Percentiles rank a stretch among this genome's conserved stretches.
Evolutionary conservation across 352 stramenopile species (phyloP).

Genomic region (Phytophthora pini): DNA sequence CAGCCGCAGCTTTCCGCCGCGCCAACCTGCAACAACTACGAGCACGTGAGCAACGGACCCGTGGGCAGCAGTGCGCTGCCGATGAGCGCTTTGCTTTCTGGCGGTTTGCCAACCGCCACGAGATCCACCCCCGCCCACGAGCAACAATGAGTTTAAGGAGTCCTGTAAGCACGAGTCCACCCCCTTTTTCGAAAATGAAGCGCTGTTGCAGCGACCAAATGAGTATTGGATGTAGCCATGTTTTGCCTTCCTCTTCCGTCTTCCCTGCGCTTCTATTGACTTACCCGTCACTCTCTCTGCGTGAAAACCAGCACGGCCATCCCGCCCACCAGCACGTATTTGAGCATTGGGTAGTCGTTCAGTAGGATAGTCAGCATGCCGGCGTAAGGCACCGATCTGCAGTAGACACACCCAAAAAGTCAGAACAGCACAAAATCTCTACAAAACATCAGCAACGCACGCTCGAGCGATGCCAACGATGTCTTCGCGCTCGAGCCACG

Average conservation of each 20-base stretch:
- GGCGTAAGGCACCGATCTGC: slow-evolving; percentile 95
- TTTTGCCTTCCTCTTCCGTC: background rate
- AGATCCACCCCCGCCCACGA: slow-evolving; percentile 12
- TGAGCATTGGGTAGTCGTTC: slow-evolving; percentile 99
- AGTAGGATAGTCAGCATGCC: slow-evolving; percentile 99
- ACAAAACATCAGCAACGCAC: slow-evolving; percentile 38
- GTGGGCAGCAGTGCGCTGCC: slow-evolving; percentile 39
- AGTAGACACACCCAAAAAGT: slow-evolving; percentile 12
- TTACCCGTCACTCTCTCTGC: slow-evolving; percentile 65
- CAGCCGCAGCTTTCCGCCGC: slow-evolving; percentile 2
- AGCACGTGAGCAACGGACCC: slow-evolving; percentile 12
- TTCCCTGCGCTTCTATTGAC: slow-evolving; percentile 2
- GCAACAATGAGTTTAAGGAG: slow-evolving; percentile 42
- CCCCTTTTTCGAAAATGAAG: slow-evolving; percentile 36
- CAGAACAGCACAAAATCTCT: slow-evolving; percentile 10
- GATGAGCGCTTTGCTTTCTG: slow-evolving; percentile 43
- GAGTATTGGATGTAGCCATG: slow-evolving; percentile 30
- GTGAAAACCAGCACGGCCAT: slow-evolving; percentile 87
- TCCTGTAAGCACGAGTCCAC: slow-evolving; percentile 11
- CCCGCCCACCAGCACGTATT: slow-evolving; percentile 85
- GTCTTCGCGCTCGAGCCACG: slow-evolving; percentile 98
- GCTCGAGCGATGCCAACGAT: slow-evolving; percentile 97
- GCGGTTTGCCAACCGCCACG: slow-evolving; percentile 16
- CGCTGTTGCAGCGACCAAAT: slow-evolving; percentile 37
- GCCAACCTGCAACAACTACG: slow-evolving; percentile 2